Evolutionary conservation across 257 asterid genomes (phyloP).

Genomic region (Misopates orontium): DNA sequence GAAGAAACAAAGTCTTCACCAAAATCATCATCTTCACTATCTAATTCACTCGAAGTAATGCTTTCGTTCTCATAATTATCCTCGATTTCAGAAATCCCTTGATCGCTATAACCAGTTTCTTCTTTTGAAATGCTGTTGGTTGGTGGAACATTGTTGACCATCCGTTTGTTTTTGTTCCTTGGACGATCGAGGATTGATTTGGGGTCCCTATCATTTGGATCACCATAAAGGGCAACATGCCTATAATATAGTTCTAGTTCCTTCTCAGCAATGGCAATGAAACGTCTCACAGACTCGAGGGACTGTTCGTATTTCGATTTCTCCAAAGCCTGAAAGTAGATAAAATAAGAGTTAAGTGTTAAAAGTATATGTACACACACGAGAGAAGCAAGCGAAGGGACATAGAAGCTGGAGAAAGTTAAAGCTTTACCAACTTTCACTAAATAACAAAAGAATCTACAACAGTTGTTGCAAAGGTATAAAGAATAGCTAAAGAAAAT

Average conservation of each 20-base stretch:
- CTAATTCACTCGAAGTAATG: slow-evolving; percentile 24
- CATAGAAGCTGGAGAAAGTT: neutral
- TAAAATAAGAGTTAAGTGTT: neutral
- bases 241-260: slow-evolving; percentile 88
- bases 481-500: neutral
- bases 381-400: neutral
- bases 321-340: slow-evolving; percentile 68
- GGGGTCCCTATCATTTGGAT: slow-evolving; percentile 68
- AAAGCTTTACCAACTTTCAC: neutral
- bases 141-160: slow-evolving; percentile 17
- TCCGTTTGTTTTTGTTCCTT: slow-evolving; percentile 18
- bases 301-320: slow-evolving; percentile 91
- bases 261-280: slow-evolving; percentile 85
- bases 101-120: slow-evolving; percentile 29
- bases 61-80: slow-evolving; percentile 24
- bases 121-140: slow-evolving; percentile 15
- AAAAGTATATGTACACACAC: neutral
- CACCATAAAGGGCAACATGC: slow-evolving; percentile 81
- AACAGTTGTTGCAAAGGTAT: too few relatives aligned
- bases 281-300: slow-evolving; percentile 78
- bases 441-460: too few relatives aligned
- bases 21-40: slow-evolving; percentile 29
- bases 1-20: slow-evolving; percentile 30
- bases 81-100: slow-evolving; percentile 44
- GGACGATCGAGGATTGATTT: slow-evolving; percentile 47